phyloP scores from a whole-genome alignment of 2,329 filamentous ascomycete genomes.

The Fusarium citri region DNA sequence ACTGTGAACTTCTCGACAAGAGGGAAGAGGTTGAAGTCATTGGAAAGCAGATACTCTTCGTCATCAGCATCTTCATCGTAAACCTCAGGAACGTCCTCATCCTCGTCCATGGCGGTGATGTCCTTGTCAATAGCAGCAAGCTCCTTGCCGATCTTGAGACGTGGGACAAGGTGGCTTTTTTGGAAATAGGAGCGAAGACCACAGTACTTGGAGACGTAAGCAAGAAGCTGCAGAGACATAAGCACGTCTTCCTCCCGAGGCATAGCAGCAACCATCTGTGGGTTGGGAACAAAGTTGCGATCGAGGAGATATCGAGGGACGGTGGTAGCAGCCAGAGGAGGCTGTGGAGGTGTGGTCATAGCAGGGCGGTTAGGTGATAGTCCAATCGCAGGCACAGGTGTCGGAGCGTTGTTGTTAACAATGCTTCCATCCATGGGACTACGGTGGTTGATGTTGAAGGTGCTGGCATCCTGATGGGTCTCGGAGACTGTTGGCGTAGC shows the following conservation, averaged over 20 bases:
- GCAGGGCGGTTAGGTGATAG: conserved; percentile 79
- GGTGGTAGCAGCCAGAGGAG: conserved; percentile 75
- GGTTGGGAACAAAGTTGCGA: conserved; percentile 74
- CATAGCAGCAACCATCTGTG: conserved; percentile 87
- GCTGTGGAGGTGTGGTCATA: conserved; percentile 77
- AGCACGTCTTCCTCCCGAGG: conserved; percentile 96
- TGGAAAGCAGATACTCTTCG: conserved; percentile 89
- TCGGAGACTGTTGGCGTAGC: conserved; percentile 84
- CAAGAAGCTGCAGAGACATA: conserved; percentile 96
- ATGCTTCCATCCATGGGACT: conserved; percentile 87
- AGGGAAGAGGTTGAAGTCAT: conserved; percentile 98
- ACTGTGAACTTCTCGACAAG: conserved; percentile 98
- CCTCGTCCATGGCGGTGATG: conserved; percentile 46
- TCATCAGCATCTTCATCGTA: conserved; percentile 71
- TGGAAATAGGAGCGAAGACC: conserved; percentile 96
- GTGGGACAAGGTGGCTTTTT: conserved; percentile 90
- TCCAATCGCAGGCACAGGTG: conserved; percentile 73
- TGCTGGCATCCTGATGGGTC: conserved; percentile 81
- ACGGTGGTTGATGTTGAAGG: conserved; percentile 93
- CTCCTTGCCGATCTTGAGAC: conserved; percentile 89
- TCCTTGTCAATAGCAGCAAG: conserved; percentile 76
- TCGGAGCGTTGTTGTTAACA: conserved; percentile 76
- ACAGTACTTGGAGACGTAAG: conserved; percentile 99
- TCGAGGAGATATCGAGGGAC: conserved; percentile 85
- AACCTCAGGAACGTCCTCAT: conserved; percentile 60